Percentiles rank a stretch among this genome's conserved stretches.
Evolutionary conservation across 164 flowering plant species (phyloP).

Genomic region (Vitis riparia): DNA sequence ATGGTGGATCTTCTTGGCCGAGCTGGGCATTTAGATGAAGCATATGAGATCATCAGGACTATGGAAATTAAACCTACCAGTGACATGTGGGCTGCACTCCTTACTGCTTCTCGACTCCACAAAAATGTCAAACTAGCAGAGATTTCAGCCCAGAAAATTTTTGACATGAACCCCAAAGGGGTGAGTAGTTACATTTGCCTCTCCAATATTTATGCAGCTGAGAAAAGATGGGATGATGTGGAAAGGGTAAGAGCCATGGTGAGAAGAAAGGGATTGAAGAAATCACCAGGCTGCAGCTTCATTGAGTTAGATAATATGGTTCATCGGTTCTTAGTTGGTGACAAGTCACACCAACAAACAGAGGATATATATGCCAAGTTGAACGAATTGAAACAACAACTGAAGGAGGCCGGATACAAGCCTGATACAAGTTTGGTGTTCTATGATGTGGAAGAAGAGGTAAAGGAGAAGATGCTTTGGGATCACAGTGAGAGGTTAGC

Average conservation of each 20-base stretch:
- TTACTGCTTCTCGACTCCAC: conserved; percentile 44
- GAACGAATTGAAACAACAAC: conserved; percentile 26
- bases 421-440: conserved; percentile 43
- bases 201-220: conserved; percentile 41
- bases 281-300: conserved; percentile 47
- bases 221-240: conserved; percentile 47
- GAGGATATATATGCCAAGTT: conserved; percentile 34
- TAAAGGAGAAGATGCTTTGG: conserved; percentile 47
- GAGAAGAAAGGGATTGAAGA: conserved; percentile 29
- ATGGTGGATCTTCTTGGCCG: conserved; percentile 56
- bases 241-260: conserved; percentile 37
- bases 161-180: conserved; percentile 31
- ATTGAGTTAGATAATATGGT: conserved; percentile 35
- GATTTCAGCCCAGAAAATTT: conserved; percentile 34
- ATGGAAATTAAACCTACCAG: conserved; percentile 34
- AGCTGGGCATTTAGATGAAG: conserved; percentile 43
- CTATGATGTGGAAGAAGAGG: conserved; percentile 39
- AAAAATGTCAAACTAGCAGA: conserved; percentile 40
- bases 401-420: conserved; percentile 36
- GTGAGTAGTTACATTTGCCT: conserved; percentile 39
- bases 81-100: conserved; percentile 50
- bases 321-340: conserved; percentile 45
- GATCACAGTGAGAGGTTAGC: conserved; percentile 51
- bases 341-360: conserved; percentile 36
- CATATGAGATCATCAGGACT: conserved; percentile 32